phyloP scores from a whole-genome alignment of 805 yeast genomes.

The Ogataea pignaliae region DNA sequence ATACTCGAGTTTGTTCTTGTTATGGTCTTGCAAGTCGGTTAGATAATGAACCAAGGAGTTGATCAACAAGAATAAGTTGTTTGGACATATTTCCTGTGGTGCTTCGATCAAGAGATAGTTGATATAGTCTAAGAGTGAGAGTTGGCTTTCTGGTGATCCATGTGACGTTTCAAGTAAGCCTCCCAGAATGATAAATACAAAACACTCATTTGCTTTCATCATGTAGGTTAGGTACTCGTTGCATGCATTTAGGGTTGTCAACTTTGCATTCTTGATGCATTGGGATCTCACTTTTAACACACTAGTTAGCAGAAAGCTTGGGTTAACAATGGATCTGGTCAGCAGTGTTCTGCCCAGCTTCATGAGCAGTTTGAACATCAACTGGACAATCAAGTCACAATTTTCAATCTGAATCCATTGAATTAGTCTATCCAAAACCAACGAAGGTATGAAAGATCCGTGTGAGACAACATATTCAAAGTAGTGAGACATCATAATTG shows the following conservation, averaged over 20 bases:
- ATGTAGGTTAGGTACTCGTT: constrained; percentile 13
- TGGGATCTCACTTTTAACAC: constrained; percentile 3
- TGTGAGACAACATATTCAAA: not conserved
- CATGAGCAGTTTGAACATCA: constrained; percentile 3
- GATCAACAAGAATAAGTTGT: constrained; percentile 14
- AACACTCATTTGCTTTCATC: constrained; percentile 7
- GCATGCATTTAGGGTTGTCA: constrained; percentile 3
- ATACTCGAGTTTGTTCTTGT: not conserved
- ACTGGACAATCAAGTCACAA: not conserved
- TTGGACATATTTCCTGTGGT: constrained; percentile 2
- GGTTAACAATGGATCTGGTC: constrained; percentile 3
- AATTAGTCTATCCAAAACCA: constrained; percentile 3
- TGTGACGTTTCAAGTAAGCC: constrained; percentile 6
- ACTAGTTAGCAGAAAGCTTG: not conserved
- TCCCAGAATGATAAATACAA: constrained; percentile 11
- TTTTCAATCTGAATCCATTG: constrained; percentile 1
- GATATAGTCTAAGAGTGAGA: constrained; percentile 19
- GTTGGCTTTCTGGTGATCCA: not conserved
- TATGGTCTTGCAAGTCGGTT: constrained; percentile 6
- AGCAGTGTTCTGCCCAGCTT: constrained; percentile 4
- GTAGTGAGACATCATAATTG: constrained; percentile 4
- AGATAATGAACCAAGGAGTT: constrained; percentile 13
- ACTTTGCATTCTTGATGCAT: constrained; percentile 5
- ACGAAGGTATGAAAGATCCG: not conserved
- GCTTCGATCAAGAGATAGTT: constrained; percentile 21